Conservation (phyloP, 192 early-diverging fungal species). For the Mortierella claussenii region DNA sequence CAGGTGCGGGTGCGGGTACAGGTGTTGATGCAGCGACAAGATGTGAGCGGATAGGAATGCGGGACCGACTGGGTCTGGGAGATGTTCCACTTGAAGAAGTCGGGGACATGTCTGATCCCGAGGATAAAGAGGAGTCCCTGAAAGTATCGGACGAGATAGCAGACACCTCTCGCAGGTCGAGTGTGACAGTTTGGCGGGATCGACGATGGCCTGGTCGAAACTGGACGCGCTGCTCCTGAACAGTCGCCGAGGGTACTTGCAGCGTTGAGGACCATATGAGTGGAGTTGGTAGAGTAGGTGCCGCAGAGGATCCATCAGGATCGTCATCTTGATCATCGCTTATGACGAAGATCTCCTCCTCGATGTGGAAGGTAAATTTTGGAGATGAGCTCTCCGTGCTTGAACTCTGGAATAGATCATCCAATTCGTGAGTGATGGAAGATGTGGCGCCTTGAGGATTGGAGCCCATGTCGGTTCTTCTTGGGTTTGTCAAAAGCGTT, state of each 20-base stretch:
- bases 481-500: too few species aligned
- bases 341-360: neutral
- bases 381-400: neutral
- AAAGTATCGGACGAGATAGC: neutral
- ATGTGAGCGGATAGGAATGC: neutral
- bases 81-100: too few species aligned
- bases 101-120: too few species aligned
- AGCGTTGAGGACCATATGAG: too few species aligned
- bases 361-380: neutral
- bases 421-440: too few species aligned
- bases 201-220: conserved; percentile 2
- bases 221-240: neutral
- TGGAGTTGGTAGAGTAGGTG: too few species aligned
- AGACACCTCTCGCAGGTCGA: neutral
- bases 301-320: too few species aligned
- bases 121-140: neutral
- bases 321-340: neutral
- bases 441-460: too few species aligned
- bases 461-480: too few species aligned
- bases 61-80: too few species aligned
- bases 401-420: too few species aligned
- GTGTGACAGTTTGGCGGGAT: neutral
- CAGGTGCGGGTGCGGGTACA: neutral
- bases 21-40: neutral
- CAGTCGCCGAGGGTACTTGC: neutral